These are phyloP conservation scores for Ettlia oleoabundans DNA, from an alignment of 139 green algal genomes.

Conservation along the genomic window DNA sequence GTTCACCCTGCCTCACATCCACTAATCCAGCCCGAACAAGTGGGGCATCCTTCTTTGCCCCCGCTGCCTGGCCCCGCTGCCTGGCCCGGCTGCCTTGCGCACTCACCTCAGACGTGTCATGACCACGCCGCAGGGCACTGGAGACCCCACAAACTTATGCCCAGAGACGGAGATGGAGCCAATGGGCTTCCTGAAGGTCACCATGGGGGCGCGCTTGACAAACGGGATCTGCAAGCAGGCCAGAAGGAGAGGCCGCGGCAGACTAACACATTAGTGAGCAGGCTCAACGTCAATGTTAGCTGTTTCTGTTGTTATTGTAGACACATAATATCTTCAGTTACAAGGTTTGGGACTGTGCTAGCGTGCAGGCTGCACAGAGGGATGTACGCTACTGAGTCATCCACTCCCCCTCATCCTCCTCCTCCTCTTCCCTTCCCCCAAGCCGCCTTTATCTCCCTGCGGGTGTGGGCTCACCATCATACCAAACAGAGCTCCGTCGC, in stretches of 20 bases:
- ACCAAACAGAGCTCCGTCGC: constrained; percentile 93
- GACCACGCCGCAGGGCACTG: constrained; percentile 91
- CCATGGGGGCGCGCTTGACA: constrained; percentile 87
- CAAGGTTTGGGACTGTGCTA: too few species aligned
- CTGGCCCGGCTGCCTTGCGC: background rate
- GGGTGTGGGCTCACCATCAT: constrained; percentile 74
- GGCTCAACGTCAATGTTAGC: too few species aligned
- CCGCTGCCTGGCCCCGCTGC: background rate
- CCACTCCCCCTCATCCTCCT: too few species aligned
- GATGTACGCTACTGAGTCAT: too few species aligned
- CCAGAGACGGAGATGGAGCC: constrained; percentile 89
- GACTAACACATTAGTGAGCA: background rate
- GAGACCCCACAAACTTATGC: constrained; percentile 97
- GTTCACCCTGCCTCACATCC: too few species aligned
- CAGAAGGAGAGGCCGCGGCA: background rate
- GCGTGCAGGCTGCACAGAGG: background rate
- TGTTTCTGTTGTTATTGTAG: too few species aligned
- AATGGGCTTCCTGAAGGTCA: constrained; percentile 98
- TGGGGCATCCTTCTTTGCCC: background rate
- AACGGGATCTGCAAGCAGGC: constrained; percentile 80
- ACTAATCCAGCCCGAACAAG: too few species aligned
- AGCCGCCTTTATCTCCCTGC: too few species aligned
- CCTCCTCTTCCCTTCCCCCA: too few species aligned
- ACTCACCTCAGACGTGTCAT: constrained; percentile 75
- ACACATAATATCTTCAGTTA: too few species aligned